A percentile compares a stretch with the other conserved stretches of the same genome.
Evolutionary conservation across 768 basidiomycete species (phyloP).

Genomic region (Mycena leptocephala): DNA sequence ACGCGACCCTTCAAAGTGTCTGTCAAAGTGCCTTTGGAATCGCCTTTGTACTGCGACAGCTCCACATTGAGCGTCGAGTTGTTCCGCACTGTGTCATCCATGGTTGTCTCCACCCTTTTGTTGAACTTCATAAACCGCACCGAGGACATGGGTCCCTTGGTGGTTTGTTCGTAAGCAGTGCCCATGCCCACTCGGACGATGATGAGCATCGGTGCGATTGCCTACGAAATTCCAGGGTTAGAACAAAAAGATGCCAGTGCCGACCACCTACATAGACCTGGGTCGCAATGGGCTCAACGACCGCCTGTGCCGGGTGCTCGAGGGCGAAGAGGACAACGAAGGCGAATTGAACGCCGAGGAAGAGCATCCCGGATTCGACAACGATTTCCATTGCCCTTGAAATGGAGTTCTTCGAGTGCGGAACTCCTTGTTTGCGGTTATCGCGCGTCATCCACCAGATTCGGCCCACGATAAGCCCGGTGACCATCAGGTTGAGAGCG

Average conservation of each 20-base stretch:
- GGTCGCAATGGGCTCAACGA: conserved; percentile 52
- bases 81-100: no score
- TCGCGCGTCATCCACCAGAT: conserved; percentile 49
- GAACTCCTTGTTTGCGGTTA: conserved; percentile 19
- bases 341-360: conserved; percentile 54
- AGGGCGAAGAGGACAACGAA: conserved; percentile 57
- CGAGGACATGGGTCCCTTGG: no score
- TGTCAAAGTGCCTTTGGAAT: no score
- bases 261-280: conserved; percentile 59
- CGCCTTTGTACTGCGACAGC: no score
- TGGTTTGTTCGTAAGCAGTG: conserved; percentile 12
- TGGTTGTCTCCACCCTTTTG: no score
- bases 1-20: no score
- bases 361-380: conserved; percentile 58
- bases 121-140: no score
- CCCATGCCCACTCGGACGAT: conserved; percentile 32
- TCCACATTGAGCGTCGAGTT: no score
- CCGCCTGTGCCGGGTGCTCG: conserved; percentile 48
- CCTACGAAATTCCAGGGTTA: conserved; percentile 8
- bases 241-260: neutral
- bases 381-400: conserved; percentile 50
- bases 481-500: conserved; percentile 58
- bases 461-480: conserved; percentile 55
- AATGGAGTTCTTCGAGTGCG: conserved; percentile 9
- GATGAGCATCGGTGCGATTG: conserved; percentile 29